phyloP scores from a whole-genome alignment of 257 asterid genomes.

The Fraxinus pennsylvanica region DNA sequence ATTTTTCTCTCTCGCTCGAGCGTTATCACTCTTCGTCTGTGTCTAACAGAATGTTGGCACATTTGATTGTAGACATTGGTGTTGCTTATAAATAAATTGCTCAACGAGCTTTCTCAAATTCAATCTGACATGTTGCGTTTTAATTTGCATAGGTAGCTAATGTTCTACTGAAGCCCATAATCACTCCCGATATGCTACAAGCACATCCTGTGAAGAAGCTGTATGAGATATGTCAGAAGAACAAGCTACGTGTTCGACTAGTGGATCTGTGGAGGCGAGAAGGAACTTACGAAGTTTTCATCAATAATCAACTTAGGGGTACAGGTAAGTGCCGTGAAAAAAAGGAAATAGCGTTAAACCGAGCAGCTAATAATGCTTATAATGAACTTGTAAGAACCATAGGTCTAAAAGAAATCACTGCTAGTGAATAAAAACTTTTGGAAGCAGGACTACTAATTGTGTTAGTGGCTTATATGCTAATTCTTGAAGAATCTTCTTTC shows the following conservation, averaged over 20 bases:
- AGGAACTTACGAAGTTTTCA: conserved; percentile 56
- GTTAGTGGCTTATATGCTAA: neutral
- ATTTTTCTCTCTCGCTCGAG: neutral
- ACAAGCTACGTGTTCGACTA: conserved; percentile 57
- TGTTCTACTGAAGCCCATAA: conserved; percentile 60
- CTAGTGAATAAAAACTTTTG: conserved; percentile 13
- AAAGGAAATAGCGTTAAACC: conserved; percentile 68
- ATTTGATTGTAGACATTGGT: neutral
- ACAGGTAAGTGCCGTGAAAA: conserved; percentile 65
- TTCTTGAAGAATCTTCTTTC: neutral
- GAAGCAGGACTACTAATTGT: neutral
- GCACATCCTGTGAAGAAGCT: conserved; percentile 75
- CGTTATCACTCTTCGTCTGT: neutral
- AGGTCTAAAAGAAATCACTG: conserved; percentile 21
- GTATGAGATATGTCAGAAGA: conserved; percentile 69
- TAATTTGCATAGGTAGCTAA: conserved; percentile 51
- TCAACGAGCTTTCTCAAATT: neutral
- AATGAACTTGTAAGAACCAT: conserved; percentile 47
- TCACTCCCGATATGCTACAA: conserved; percentile 70
- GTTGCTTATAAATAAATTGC: neutral
- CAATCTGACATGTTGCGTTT: neutral
- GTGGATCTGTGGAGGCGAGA: conserved; percentile 63
- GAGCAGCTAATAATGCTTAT: conserved; percentile 82
- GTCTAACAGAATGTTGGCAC: neutral
- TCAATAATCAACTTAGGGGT: conserved; percentile 59